Base-by-base conservation (phyloP, 495 filamentous ascomycete species). In the Viridothelium virens region DNA sequence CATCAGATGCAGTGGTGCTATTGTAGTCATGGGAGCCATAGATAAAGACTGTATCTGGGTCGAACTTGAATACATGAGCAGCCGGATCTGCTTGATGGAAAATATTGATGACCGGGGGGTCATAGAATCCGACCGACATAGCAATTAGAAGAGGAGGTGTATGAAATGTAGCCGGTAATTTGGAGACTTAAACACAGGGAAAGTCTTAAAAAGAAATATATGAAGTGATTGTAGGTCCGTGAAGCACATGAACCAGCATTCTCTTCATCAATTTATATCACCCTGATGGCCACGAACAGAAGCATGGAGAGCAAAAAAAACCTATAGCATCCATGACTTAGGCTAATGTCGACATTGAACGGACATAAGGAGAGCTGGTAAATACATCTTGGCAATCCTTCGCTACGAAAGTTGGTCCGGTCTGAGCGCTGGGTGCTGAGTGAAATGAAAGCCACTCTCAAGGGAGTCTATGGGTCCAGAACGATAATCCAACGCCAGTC, bases 11-110 rank as follows among this genome's bases (percentile, higher is more conserved):
- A 71, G 86, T 85, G 73, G 84, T 80, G 39, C 82, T 85, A 70
- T 85, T 82, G 66, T 82, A 78, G 76, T 87, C 85, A 77, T 87
- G 85, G 6, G 84, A 86, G 38, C 85, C 85, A 78, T 87, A 87
- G 79, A 87, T 82, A 78, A 85, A 87, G 37, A 87, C 61, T 63
- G 80, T 82, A 66, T 77, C 81, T 56, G 41, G 41, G 41, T 44
- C 41, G 1, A 44, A 44, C 41, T 85, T 78, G 77, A 87, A 87
- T 76, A 84, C 83, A 75, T 86, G 84, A 25, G 84, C 85, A 14
- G 84, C 86, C n/a, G 85, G 85, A 71, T 87, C 85, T 70, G 87
- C 87, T n/a, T 44, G 41, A 44, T 44, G 41, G 14, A 44, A 44
- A 44, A 44, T 44, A 44, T 44, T 44, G 41, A 44, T 44, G 1